Evolutionary conservation across 768 basidiomycete species (phyloP), one percentile per base, ranked within the genome.

Genomic region (Boletus sp.): DNA sequence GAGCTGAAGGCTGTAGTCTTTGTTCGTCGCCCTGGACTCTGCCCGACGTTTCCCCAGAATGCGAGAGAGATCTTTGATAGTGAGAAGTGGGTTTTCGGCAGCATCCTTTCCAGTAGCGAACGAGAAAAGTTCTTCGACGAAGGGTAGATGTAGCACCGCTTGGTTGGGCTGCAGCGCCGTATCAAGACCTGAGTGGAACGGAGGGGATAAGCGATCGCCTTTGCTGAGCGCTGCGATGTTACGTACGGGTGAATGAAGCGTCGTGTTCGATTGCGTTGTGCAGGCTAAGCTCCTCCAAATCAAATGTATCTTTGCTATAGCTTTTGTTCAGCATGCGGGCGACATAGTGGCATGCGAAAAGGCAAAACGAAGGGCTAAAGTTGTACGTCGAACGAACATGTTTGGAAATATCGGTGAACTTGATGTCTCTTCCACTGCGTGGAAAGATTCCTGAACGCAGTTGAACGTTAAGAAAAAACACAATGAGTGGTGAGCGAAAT

Each of bases 371-470:
- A 1, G 86, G 76, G 6, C 82, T 75, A 54, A 90, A 89, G 72
- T 92, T 92, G 76, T 78, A 92, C 1, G 86, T 83, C 28, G 74
- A 48, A 1, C 77, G 76, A 61, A 87, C 73, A 7, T 64, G 71
- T 6, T 50, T 40, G 5, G 60, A 64, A 20, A 79, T 52, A 28
- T 80, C 72, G 14, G 62, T 63, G 62, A 91, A 92, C 11, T 77
- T 76, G 69, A 93, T 85, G 58, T 83, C 83, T 50, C 71, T 83
- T 18, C 91, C 91, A 78, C 83, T 79, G 42, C 75, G 86, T 0
- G 91, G 67, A 47, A 83, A 54, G 36, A 83, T 76, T 3, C 73
- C 74, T 75, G 45, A 12, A 36, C 1, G 2, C 29, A 10, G 36
- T 10, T 4, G 9, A 15, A 14, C 4, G 28, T 18, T 24, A 24